A percentile compares a stretch with the other conserved stretches of the same genome.
phyloP scores from a whole-genome alignment of 192 early-diverging fungal species.

The Haplosporangium gracile region DNA sequence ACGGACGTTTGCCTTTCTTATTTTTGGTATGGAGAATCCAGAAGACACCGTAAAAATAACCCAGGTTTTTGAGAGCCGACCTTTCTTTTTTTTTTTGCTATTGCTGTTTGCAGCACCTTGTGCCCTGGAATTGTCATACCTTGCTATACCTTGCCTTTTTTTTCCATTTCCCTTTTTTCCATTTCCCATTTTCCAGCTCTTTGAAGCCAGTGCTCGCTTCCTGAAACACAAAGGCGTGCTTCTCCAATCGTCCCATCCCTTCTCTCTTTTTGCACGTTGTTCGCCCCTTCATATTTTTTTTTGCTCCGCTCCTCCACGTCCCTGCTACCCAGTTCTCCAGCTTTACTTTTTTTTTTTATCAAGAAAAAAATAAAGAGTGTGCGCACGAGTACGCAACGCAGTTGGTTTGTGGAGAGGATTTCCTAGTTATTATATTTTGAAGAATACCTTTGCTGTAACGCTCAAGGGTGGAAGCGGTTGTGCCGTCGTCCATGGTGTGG shows the following conservation, averaged over 20 bases:
- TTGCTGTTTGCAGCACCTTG: background rate
- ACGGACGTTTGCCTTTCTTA: background rate
- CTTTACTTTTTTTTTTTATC: background rate
- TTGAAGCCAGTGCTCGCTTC: background rate
- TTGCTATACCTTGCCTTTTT: background rate
- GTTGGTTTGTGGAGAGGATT: no score
- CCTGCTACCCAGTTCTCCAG: background rate
- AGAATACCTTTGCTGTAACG: slow-evolving; percentile 82
- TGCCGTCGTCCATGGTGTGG: slow-evolving; percentile 80
- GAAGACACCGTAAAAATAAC: slow-evolving; percentile 2
- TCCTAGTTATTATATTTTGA: background rate
- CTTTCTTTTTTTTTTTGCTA: background rate
- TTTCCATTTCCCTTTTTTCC: background rate
- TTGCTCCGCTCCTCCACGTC: background rate
- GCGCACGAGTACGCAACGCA: background rate
- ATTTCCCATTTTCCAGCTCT: background rate
- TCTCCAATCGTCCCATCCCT: background rate
- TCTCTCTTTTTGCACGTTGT: background rate
- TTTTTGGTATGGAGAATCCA: slow-evolving; percentile 2
- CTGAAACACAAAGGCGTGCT: background rate
- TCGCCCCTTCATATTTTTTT: background rate
- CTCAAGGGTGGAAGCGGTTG: slow-evolving; percentile 78
- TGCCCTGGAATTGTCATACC: background rate
- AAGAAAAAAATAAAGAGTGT: background rate
- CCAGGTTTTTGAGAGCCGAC: slow-evolving; percentile 9